Conservation (phyloP, 2,329 filamentous ascomycete species). For the Paecilomyces formosus region DNA sequence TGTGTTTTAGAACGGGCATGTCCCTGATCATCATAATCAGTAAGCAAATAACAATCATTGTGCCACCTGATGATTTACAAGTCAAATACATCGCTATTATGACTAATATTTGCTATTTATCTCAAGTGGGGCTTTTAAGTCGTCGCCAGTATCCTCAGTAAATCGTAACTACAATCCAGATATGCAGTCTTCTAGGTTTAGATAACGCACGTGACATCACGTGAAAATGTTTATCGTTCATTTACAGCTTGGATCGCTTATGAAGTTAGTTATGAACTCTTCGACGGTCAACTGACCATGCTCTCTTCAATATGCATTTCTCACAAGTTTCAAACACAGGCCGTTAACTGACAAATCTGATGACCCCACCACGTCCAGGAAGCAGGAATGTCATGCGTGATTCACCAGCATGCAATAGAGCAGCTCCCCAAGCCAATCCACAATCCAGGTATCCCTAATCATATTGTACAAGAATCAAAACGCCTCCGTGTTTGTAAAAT, state of each 20-base stretch:
- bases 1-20: too few relatives aligned
- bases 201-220: not conserved
- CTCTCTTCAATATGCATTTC: not conserved
- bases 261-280: not conserved
- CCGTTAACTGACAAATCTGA: not conserved
- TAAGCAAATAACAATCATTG: too few relatives aligned
- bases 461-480: not conserved
- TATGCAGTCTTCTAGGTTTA: too few relatives aligned
- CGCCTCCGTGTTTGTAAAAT: not conserved
- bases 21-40: too few relatives aligned
- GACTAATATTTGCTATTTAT: too few relatives aligned
- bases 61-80: too few relatives aligned
- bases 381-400: not conserved
- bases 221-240: not conserved
- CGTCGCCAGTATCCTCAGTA: too few relatives aligned
- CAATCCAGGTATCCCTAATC: not conserved
- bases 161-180: too few relatives aligned
- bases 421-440: not conserved
- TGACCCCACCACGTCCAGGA: not conserved
- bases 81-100: too few relatives aligned
- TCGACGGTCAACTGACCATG: not conserved
- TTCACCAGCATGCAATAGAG: not conserved
- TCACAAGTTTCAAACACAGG: not conserved
- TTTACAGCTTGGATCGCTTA: not conserved
- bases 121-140: too few relatives aligned